Percentiles rank a stretch among this genome's conserved stretches.
Conservation (phyloP, 768 basidiomycete genomes). For the Epithele typhae region DNA sequence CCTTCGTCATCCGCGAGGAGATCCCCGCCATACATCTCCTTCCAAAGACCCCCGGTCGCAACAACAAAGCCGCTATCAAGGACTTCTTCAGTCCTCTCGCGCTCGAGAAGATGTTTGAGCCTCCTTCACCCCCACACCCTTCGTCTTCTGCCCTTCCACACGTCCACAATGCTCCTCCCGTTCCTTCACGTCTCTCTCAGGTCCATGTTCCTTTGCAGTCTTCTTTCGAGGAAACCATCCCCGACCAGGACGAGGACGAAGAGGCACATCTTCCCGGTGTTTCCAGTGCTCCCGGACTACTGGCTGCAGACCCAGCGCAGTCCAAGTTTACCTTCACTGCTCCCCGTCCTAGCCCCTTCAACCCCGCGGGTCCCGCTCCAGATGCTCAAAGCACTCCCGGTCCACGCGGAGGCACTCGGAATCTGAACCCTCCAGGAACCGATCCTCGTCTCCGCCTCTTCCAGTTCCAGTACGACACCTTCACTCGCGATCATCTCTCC, state of each 20-base stretch:
- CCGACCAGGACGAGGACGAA: not conserved
- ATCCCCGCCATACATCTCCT: conserved; percentile 49
- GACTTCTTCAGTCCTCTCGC: conserved; percentile 87
- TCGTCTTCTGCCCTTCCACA: conserved; percentile 2
- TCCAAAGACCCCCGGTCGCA: conserved; percentile 61
- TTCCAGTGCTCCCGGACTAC: too few relatives aligned
- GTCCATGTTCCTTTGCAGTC: conserved; percentile 20
- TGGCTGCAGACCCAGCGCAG: too few relatives aligned
- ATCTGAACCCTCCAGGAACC: conserved; percentile 37
- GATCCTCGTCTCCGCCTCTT: conserved; percentile 84
- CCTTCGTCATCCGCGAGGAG: conserved; percentile 74
- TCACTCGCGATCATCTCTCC: conserved; percentile 90
- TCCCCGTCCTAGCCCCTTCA: conserved; percentile 39
- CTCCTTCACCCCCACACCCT: conserved; percentile 69
- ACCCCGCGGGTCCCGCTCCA: conserved; percentile 30
- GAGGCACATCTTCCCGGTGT: not conserved
- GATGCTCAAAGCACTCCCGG: conserved; percentile 62
- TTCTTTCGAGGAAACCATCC: not conserved
- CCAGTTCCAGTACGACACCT: conserved; percentile 94
- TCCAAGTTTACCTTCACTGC: conserved; percentile 75
- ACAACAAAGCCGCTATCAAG: conserved; percentile 60
- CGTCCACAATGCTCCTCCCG: conserved; percentile 13
- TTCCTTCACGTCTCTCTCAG: conserved; percentile 35
- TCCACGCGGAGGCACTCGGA: conserved; percentile 30
- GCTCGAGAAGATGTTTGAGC: conserved; percentile 90